Base-by-base conservation (phyloP, 495 filamentous ascomycete species). In the Xeromyces bisporus region DNA sequence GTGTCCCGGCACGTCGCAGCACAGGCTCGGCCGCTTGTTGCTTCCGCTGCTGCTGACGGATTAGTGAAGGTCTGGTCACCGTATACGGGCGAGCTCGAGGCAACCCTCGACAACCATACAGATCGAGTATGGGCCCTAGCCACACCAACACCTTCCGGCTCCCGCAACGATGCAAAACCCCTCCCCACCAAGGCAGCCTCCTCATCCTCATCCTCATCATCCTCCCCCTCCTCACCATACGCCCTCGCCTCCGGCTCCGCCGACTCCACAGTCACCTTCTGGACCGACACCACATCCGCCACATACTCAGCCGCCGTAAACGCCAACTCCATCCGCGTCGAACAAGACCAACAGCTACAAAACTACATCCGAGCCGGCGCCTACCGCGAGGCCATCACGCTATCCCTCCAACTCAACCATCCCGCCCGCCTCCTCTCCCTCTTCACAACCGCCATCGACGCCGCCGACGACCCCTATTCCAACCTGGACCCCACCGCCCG, bases 1-100 rank as follows among this genome's bases (percentile, higher is more conserved):
- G 29, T 31, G 15, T 23, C 23, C 14, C 34, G 32, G 13, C 52
- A 51, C 10, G 36, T 36, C 12, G 35, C 51, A 14, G 33, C 39
- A n/a, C 54, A 54, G 43, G 39, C 51, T 40, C 33, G 64, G 40
- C 41, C 64, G 64, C 35, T 85, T 16, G 65, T 93, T 18, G 91
- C 81, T 7, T 83, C 75, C 35, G 85, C 91, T 5, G 91, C 81
- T 18, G 87, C 84, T 26, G 89, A 99, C 55, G 85, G 85, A n/a
- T 62, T 99, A 4, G 83, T 99, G 28, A 99, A 96, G 53, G 64
- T 96, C 30, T 99, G 89, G 89, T 80, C 89, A 36, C 74, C 77
- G 6, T 57, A 62, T 36, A 66, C 52, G 7, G 83, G 85, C n/a
- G 89, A 96, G 52, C 66, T 71, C 3, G 78, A 79, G 27, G 72